Base-by-base conservation (phyloP, 2,329 filamentous ascomycete species). In the Colletotrichum paranaense region DNA sequence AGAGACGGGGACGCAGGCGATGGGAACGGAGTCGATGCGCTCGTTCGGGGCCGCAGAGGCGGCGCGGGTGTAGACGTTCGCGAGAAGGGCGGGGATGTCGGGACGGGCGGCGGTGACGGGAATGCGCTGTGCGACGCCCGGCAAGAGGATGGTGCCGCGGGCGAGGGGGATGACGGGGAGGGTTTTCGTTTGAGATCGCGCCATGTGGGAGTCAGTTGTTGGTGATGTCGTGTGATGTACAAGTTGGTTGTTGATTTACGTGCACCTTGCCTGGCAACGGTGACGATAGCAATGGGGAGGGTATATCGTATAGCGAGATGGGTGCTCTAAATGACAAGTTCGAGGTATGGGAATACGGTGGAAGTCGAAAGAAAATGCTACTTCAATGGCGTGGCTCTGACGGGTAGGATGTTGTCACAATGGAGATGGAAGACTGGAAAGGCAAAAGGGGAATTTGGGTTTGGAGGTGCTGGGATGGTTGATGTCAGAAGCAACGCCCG, bases 21-120 rank as follows among this genome's bases (percentile, higher is more conserved):
- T 92, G 9, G 94, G 92, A 77, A 98, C 91, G 76, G 87, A 86
- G 76, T 92, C 89, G 79, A 92, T 87, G 75, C 89, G 86, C 76
- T 91, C 88, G 75, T 88, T 89, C 32, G 91, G 89, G 76, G 92
- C 90, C 78, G 92, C 92, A 53, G 90, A 89, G 42, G 93, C 88
- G 32, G 92, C 92, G 77, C 92, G 91, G 78, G 93, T 93, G 83
- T 97, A 96, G 73, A 98, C 90, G 77, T 93, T 92, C 24, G 95
- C 94, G 70, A 99, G 91, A 57, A 98, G 90, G 63, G 96, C 94
- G 66, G 95, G 93, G 76, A 98, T 93, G 83, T 98, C 97, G 76
- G 94, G 92, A 64, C 96, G 94, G 82, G 92, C 88, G 49, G 88
- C 92, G 53, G 92, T 91, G 65, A 98, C 92, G 67, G 94, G 92